These are phyloP conservation scores for Tricholoma flavovirens DNA, from an alignment of 768 basidiomycete genomes.

Conservation along the genomic window DNA sequence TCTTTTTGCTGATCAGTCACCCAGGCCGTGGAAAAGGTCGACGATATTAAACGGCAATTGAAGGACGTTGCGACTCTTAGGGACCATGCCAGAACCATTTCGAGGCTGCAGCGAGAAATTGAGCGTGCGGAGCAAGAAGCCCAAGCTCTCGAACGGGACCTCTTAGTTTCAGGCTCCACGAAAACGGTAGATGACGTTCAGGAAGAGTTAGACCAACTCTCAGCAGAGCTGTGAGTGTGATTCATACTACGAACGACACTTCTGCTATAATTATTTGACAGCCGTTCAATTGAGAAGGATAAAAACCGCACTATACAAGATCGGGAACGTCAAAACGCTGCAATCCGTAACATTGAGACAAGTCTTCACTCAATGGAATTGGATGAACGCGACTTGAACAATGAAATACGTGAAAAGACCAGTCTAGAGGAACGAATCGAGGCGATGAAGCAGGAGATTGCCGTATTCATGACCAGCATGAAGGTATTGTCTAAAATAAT, in stretches of 20 bases:
- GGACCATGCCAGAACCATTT: slow-evolving; percentile 53
- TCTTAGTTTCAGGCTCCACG: slow-evolving; percentile 66
- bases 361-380: slow-evolving; percentile 60
- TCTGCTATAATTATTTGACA: slow-evolving; percentile 19
- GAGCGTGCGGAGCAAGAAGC: slow-evolving; percentile 59
- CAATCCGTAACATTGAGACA: slow-evolving; percentile 50
- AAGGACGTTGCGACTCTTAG: slow-evolving; percentile 57
- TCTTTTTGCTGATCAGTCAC: slow-evolving; percentile 3
- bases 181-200: slow-evolving; percentile 87
- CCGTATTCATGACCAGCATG: slow-evolving; percentile 33
- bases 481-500: slow-evolving; percentile 36
- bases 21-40: slow-evolving; percentile 50
- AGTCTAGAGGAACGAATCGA: slow-evolving; percentile 50
- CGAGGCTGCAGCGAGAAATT: slow-evolving; percentile 54
- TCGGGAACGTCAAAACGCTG: slow-evolving; percentile 52
- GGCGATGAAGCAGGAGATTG: slow-evolving; percentile 54
- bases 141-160: slow-evolving; percentile 55
- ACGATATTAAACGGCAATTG: slow-evolving; percentile 49
- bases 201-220: slow-evolving; percentile 59
- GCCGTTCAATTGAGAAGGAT: slow-evolving; percentile 64
- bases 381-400: slow-evolving; percentile 50
- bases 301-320: slow-evolving; percentile 51
- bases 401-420: slow-evolving; percentile 54
- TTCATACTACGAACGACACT: neutral
- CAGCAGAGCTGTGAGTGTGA: slow-evolving; percentile 55